phyloP scores from a whole-genome alignment of 257 asterid genomes.

The Oldenlandia corymbosa region DNA sequence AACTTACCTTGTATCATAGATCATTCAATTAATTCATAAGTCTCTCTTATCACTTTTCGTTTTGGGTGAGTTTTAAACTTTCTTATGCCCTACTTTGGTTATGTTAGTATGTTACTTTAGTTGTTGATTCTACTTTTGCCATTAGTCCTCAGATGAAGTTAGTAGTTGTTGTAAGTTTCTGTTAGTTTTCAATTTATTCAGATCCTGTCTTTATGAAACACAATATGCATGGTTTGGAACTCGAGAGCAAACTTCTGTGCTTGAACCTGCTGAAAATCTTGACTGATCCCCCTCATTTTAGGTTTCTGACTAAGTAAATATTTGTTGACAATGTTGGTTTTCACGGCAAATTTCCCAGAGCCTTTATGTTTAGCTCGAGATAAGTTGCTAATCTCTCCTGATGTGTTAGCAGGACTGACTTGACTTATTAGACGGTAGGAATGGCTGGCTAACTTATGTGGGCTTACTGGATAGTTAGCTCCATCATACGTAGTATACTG shows the following conservation, averaged over 20 bases:
- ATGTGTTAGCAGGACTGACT: no score
- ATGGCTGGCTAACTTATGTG: not conserved
- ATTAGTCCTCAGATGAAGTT: not conserved
- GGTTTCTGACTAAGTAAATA: no score
- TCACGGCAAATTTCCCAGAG: no score
- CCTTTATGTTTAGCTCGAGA: no score
- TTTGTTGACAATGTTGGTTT: no score
- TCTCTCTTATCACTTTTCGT: not conserved
- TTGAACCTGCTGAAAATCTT: no score
- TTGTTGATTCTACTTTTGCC: not conserved
- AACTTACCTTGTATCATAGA: no score
- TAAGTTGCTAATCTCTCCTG: no score
- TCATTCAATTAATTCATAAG: not conserved
- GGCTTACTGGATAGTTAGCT: not conserved
- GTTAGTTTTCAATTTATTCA: not conserved
- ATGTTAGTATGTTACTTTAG: not conserved
- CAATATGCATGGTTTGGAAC: not conserved
- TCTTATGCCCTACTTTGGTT: not conserved
- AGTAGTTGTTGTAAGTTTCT: not conserved
- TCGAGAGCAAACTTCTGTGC: not conserved
- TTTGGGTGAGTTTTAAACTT: not conserved
- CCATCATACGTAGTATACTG: no score
- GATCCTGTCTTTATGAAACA: not conserved
- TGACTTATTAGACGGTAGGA: no score
- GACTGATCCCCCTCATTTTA: no score